These are phyloP conservation scores for Ottelia alismoides DNA, from an alignment of 106 monocot genomes.

Conservation along the genomic window DNA sequence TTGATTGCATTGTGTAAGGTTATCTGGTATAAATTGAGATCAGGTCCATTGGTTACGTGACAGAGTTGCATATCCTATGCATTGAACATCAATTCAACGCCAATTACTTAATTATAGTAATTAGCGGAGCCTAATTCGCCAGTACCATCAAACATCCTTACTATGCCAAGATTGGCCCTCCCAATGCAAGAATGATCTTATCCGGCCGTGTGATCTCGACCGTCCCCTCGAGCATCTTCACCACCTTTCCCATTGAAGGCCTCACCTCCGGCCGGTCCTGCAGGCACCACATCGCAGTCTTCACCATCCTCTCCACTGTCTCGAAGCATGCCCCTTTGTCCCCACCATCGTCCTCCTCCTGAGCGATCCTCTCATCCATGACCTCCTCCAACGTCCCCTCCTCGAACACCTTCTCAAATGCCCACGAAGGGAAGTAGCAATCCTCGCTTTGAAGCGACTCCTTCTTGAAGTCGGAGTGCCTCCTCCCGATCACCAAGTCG, in stretches of 20 bases:
- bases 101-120: too few species aligned
- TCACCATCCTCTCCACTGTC: slow-evolving; percentile 60
- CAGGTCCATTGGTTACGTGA: too few species aligned
- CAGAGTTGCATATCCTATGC: too few species aligned
- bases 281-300: slow-evolving; percentile 79
- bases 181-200: too few species aligned
- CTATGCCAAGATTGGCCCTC: too few species aligned
- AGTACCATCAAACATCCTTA: too few species aligned
- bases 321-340: slow-evolving; percentile 15
- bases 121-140: too few species aligned
- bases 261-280: slow-evolving; percentile 52
- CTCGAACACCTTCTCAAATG: slow-evolving; percentile 60
- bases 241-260: slow-evolving; percentile 73
- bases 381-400: slow-evolving; percentile 56
- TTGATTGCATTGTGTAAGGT: too few species aligned
- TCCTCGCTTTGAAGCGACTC: slow-evolving; percentile 38
- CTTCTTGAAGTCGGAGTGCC: slow-evolving; percentile 37
- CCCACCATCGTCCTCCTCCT: slow-evolving; percentile 25
- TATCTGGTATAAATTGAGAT: too few species aligned
- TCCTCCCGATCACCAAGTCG: slow-evolving; percentile 61
- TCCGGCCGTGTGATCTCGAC: too few species aligned
- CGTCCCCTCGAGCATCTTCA: slow-evolving; percentile 66
- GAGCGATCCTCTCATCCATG: slow-evolving; percentile 30
- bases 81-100: too few species aligned
- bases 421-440: slow-evolving; percentile 64